phyloP scores from a whole-genome alignment of 2,329 filamentous ascomycete species.

The Celoporthe dispersa region DNA sequence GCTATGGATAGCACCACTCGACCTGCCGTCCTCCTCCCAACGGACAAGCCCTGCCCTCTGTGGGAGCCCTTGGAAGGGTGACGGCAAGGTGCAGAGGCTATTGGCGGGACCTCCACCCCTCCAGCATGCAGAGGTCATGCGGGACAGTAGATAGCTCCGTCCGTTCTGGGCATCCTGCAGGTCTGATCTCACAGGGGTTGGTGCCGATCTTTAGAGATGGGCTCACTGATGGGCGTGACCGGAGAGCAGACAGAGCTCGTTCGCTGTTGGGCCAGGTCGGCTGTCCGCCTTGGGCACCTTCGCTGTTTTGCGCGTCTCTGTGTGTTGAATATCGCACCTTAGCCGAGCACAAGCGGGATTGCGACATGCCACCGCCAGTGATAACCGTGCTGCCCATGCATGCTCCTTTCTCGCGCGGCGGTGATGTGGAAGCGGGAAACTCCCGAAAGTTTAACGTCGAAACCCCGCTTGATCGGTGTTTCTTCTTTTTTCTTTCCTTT shows the following conservation, averaged over 20 bases:
- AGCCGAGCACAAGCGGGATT: conserved; percentile 5
- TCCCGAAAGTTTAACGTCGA: conserved; percentile 28
- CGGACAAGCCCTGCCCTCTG: conserved; percentile 37
- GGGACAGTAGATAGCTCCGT: conserved; percentile 35
- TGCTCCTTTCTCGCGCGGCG: not conserved
- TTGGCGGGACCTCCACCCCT: conserved; percentile 34
- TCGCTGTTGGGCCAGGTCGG: not conserved
- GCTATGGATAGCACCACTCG: conserved; percentile 23
- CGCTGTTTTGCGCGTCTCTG: not conserved
- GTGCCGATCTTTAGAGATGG: conserved; percentile 30
- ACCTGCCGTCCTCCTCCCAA: conserved; percentile 32
- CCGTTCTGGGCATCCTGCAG: conserved; percentile 30
- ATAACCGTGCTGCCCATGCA: not conserved
- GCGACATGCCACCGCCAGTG: conserved; percentile 16
- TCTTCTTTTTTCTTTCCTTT: not conserved
- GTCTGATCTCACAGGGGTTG: conserved; percentile 20
- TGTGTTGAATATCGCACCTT: not conserved
- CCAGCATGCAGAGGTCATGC: conserved; percentile 31
- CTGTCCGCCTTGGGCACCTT: not conserved
- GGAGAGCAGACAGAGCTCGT: conserved; percentile 16
- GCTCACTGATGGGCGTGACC: conserved; percentile 13
- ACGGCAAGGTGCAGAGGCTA: conserved; percentile 37
- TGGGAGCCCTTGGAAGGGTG: not conserved
- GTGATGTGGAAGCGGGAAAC: conserved; percentile 22
- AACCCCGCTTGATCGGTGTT: conserved; percentile 18